A percentile compares a stretch with the other conserved stretches of the same genome.
Conservation (phyloP, 306 rosid species). For the Lupinus albus region DNA sequence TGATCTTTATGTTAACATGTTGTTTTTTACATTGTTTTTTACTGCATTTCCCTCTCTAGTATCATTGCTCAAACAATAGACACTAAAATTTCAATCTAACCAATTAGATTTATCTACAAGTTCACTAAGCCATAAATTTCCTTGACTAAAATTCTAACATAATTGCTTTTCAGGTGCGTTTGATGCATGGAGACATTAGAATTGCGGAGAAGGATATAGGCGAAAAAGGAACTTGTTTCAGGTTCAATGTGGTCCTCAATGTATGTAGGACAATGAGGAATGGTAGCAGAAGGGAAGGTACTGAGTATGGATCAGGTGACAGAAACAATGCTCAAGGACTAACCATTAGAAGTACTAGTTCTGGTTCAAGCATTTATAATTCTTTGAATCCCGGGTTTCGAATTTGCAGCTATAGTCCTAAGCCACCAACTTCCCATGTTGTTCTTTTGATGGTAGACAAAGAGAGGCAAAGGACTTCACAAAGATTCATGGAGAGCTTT, state of each 20-base stretch:
- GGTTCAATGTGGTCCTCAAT: slow-evolving; percentile 59
- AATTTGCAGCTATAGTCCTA: slow-evolving; percentile 36
- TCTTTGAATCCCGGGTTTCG: slow-evolving; percentile 50
- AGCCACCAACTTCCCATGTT: slow-evolving; percentile 50
- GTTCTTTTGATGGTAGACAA: slow-evolving; percentile 33
- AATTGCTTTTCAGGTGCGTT: slow-evolving; percentile 59
- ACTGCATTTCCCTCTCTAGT: too few species aligned
- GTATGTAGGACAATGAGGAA: slow-evolving; percentile 36
- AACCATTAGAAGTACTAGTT: slow-evolving; percentile 32
- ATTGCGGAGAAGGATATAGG: slow-evolving; percentile 71
- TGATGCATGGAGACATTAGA: slow-evolving; percentile 80
- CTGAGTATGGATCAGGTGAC: slow-evolving; percentile 32
- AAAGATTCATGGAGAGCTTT: slow-evolving; percentile 44
- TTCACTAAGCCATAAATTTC: neutral
- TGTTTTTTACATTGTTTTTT: too few species aligned
- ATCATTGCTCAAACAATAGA: too few species aligned
- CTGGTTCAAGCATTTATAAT: slow-evolving; percentile 35
- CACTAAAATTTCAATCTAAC: too few species aligned
- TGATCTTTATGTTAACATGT: too few species aligned
- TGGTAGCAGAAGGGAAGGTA: slow-evolving; percentile 41
- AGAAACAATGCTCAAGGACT: slow-evolving; percentile 23
- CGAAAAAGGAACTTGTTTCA: slow-evolving; percentile 72
- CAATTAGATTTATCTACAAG: too few species aligned
- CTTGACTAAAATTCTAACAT: neutral
- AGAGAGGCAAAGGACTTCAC: slow-evolving; percentile 35